Conservation (phyloP, 257 asterid species). For the Scutellaria minor region DNA sequence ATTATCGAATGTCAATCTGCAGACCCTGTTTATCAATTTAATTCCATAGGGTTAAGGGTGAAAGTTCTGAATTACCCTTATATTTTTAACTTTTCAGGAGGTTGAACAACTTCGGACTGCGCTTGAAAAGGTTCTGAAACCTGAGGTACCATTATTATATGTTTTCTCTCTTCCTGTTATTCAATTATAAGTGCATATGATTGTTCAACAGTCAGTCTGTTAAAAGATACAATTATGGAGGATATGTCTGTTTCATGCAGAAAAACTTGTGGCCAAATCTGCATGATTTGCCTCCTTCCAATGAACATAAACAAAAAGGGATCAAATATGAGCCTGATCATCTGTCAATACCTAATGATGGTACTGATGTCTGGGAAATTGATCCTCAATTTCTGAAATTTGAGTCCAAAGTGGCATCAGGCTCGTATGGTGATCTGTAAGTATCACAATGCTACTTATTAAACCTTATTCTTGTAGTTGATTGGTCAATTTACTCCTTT, state of each 20-base stretch:
- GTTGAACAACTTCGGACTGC: slow-evolving; percentile 78
- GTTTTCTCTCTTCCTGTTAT: neutral
- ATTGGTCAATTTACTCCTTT: slow-evolving; percentile 30
- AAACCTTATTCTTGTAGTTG: slow-evolving; percentile 27
- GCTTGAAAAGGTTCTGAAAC: slow-evolving; percentile 62
- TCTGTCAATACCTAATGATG: slow-evolving; percentile 65
- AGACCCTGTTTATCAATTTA: slow-evolving; percentile 18
- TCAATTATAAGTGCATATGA: slow-evolving; percentile 12
- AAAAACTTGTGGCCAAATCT: slow-evolving; percentile 49
- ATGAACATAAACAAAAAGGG: slow-evolving; percentile 42
- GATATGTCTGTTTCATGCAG: slow-evolving; percentile 47
- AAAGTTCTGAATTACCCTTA: slow-evolving; percentile 10
- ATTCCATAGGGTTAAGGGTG: neutral
- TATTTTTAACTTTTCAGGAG: slow-evolving; percentile 57
- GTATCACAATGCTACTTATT: slow-evolving; percentile 31
- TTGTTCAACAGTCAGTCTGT: slow-evolving; percentile 19
- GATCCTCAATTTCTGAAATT: slow-evolving; percentile 57
- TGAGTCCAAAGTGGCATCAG: slow-evolving; percentile 68
- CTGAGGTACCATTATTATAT: slow-evolving; percentile 63
- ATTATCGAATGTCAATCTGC: slow-evolving; percentile 20
- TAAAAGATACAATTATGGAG: slow-evolving; percentile 8
- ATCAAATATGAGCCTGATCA: slow-evolving; percentile 52
- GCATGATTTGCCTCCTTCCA: slow-evolving; percentile 44
- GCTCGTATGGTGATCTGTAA: slow-evolving; percentile 74
- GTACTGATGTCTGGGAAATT: slow-evolving; percentile 79